Evolutionary conservation across 345 rosid species (phyloP), one percentile per base, ranked within the genome.

Genomic region (Populus pruinosa): DNA sequence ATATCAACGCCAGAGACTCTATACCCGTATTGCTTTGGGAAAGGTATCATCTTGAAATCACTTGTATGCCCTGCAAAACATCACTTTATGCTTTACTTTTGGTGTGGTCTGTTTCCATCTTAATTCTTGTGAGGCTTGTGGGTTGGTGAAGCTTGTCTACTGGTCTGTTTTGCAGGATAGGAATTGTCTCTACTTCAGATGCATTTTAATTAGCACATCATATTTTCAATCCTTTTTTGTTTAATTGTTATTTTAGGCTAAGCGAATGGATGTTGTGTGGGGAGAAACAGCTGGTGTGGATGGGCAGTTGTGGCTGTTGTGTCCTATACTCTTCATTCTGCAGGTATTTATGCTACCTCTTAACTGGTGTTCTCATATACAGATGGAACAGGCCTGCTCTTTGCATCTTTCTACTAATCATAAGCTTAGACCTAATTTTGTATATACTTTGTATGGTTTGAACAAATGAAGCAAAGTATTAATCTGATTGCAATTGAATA

Each of bases 191-290:
- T 41, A 31, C 43, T 71, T 72, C 18, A 56, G 6, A 67, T 23
- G 49, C 47, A 9, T 64, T 20, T 41, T 5, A 63, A n/a, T 67
- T 56, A 21, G 4, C 13, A 9, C 35, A 47, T 53, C 4, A 50
- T 73, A n/a, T 25, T 59, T 59, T 66, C 5, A 25, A 39, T 44
- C 41, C 2, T 23, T 21, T 38, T 18, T 38, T n/a, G 8, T 63
- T 12, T 61, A 33, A 27, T 23, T 36, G 73, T 53, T 8, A 71
- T 82, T 80, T 66, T 85, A 96, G 99, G 99, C 99, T 47, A 92
- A 96, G 86, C 90, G 99, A 79, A 96, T 96, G 99, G 99, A 96
- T 85, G 99, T 96, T 69, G 99, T 96, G 33, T 96, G 99, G 99
- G 98, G 99, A 77, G 98, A 94, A 90, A 96, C 99, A 16, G 92